phyloP scores from a whole-genome alignment of 2,329 filamentous ascomycete genomes.

The Trichoderma gracile region DNA sequence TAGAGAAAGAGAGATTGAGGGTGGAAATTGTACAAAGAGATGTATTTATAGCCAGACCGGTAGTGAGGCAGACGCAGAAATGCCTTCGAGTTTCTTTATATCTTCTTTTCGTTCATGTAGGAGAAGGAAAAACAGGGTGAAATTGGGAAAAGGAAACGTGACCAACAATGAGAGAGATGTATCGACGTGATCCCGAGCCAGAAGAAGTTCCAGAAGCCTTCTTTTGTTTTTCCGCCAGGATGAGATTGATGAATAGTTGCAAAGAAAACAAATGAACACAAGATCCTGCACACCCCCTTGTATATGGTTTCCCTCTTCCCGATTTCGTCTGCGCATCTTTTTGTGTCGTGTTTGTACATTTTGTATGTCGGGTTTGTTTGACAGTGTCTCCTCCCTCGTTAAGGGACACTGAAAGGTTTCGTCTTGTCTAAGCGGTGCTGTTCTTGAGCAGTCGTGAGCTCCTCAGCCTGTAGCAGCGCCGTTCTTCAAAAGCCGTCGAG shows the following conservation, averaged over 20 bases:
- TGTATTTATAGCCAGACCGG: slow-evolving; percentile 1
- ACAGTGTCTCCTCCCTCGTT: too few species aligned
- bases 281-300: slow-evolving; percentile 18
- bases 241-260: slow-evolving; percentile 9
- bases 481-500: too few species aligned
- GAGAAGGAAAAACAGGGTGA: background rate
- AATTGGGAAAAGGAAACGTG: background rate
- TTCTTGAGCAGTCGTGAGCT: background rate
- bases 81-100: background rate
- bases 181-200: background rate
- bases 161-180: slow-evolving; percentile 6
- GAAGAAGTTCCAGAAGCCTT: background rate
- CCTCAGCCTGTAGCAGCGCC: too few species aligned
- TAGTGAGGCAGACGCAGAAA: background rate
- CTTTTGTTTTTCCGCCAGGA: background rate
- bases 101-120: background rate
- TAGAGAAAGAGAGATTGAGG: too few species aligned
- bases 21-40: background rate
- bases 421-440: background rate
- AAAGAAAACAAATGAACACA: slow-evolving; percentile 1
- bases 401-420: background rate
- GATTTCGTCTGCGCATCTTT: background rate
- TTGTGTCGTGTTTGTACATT: background rate
- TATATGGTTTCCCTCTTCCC: slow-evolving; percentile 4
- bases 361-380: background rate